phyloP scores from a whole-genome alignment of 1,284 basidiomycete genomes.

The Tilletia walkeri region DNA sequence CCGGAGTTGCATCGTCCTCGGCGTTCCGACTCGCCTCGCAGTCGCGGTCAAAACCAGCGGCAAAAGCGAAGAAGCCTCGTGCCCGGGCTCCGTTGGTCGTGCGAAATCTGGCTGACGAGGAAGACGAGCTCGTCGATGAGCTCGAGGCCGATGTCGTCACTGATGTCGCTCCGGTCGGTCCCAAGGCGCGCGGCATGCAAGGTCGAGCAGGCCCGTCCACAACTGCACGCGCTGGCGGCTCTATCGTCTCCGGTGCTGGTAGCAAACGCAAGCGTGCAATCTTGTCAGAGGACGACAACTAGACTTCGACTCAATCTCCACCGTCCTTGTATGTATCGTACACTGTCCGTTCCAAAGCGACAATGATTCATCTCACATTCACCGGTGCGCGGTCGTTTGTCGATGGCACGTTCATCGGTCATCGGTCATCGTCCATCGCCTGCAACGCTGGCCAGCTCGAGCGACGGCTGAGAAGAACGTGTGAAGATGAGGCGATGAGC shows the following conservation, averaged over 20 bases:
- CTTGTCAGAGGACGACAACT: background rate
- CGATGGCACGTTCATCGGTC: no score
- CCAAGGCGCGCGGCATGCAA: slow-evolving; percentile 12
- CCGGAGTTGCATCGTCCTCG: background rate
- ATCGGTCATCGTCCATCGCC: no score
- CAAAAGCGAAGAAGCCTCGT: background rate
- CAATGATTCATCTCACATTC: no score
- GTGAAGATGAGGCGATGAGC: no score
- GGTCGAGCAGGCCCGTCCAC: background rate
- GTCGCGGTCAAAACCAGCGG: background rate
- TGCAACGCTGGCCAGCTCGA: no score
- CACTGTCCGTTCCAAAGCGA: background rate
- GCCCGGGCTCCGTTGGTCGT: slow-evolving; percentile 1
- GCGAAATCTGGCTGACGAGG: slow-evolving; percentile 1
- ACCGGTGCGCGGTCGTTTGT: no score
- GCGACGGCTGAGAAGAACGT: no score
- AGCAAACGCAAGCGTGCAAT: slow-evolving; percentile 3
- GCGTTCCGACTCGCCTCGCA: slow-evolving; percentile 8
- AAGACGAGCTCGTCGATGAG: slow-evolving; percentile 11
- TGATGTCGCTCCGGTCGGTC: background rate
- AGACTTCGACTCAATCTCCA: background rate
- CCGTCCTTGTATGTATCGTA: no score
- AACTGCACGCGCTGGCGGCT: background rate
- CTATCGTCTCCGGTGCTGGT: background rate
- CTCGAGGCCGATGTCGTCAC: background rate